Evolutionary conservation across 2,329 filamentous ascomycete species (phyloP).

Genomic region (Juglanconis oblonga): DNA sequence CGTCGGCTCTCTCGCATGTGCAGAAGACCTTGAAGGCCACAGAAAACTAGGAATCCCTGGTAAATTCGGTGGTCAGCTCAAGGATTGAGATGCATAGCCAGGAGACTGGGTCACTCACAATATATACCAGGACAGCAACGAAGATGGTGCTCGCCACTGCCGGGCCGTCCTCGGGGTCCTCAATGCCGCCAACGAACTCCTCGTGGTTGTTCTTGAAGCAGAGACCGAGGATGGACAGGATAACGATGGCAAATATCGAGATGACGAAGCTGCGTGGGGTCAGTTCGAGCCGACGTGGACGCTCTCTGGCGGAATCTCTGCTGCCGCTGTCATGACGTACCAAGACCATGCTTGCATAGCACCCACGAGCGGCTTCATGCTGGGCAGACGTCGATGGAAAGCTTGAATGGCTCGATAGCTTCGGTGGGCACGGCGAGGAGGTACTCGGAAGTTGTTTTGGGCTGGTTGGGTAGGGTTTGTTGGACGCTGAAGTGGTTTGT

Average conservation of each 20-base stretch:
- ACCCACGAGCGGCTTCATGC: conserved; percentile 92
- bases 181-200: conserved; percentile 73
- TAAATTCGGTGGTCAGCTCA: background rate
- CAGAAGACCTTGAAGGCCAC: conserved; percentile 81
- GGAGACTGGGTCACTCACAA: conserved; percentile 55
- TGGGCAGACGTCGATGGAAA: conserved; percentile 29
- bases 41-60: conserved; percentile 87
- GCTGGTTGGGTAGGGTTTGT: background rate
- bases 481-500: no score
- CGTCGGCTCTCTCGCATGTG: conserved; percentile 79
- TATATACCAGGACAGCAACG: conserved; percentile 82
- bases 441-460: background rate
- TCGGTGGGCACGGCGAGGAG: background rate
- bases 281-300: background rate
- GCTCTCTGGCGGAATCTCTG: background rate
- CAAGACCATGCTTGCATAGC: conserved; percentile 94
- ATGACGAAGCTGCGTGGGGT: conserved; percentile 63
- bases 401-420: background rate
- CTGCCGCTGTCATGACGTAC: conserved; percentile 48
- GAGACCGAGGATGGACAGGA: conserved; percentile 61
- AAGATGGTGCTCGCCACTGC: conserved; percentile 85
- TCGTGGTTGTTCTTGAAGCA: conserved; percentile 81
- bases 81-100: background rate
- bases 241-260: conserved; percentile 62
- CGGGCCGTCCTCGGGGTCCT: conserved; percentile 69